A percentile compares a stretch with the other conserved stretches of the same genome.
Evolutionary conservation across 2,329 filamentous ascomycete genomes (phyloP).

Genomic region (Fusarium napiforme): DNA sequence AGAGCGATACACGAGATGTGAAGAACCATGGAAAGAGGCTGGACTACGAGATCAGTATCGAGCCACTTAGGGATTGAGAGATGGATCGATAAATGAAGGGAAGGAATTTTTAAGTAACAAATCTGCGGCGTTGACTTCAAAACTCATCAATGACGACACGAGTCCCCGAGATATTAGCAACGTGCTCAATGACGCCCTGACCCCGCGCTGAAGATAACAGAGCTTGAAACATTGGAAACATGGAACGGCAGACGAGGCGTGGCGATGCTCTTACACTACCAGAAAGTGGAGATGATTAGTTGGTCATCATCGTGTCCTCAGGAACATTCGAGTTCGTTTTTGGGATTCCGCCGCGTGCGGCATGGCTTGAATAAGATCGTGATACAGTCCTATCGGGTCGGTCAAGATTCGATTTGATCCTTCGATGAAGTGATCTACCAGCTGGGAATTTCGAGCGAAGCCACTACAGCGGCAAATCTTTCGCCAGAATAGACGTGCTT

Average conservation of each 20-base stretch:
- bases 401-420: background rate
- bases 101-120: conserved; percentile 28
- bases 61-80: conserved; percentile 1
- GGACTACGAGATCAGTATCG: conserved; percentile 28
- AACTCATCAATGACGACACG: conserved; percentile 38
- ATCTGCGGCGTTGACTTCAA: conserved; percentile 48
- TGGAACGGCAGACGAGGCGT: conserved; percentile 47
- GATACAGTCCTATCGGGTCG: background rate
- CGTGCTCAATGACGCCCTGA: conserved; percentile 43
- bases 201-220: conserved; percentile 46
- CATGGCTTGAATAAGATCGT: background rate
- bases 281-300: conserved; percentile 29
- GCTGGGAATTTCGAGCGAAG: background rate
- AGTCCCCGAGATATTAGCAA: conserved; percentile 34
- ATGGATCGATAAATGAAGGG: background rate
- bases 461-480: background rate
- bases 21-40: conserved; percentile 4
- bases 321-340: conserved; percentile 40
- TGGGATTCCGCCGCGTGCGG: background rate
- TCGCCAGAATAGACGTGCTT: background rate
- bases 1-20: conserved; percentile 2
- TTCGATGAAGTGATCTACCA: background rate
- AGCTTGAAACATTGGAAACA: conserved; percentile 46
- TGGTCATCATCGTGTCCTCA: conserved; percentile 38
- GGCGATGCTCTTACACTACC: conserved; percentile 43